These are phyloP conservation scores for Pilasporangium apinafurcum DNA, from an alignment of 352 stramenopile species.

Conservation along the genomic window DNA sequence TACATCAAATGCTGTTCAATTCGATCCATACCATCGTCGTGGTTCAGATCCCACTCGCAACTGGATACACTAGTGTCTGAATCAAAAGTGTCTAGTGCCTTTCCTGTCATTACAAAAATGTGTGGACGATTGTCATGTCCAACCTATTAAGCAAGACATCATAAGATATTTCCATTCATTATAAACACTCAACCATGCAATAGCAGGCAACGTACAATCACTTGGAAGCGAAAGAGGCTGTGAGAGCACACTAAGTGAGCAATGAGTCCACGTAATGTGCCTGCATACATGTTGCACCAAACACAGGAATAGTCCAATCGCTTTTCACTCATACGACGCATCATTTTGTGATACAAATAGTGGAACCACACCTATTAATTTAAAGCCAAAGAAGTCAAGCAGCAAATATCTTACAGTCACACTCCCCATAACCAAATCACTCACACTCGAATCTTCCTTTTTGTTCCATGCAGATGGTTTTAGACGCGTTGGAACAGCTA, in stretches of 20 bases:
- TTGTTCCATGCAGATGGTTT: not conserved
- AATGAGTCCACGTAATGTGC: constrained; percentile 63
- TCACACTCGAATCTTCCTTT: constrained; percentile 7
- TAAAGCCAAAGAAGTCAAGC: not conserved
- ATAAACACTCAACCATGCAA: not conserved
- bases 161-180: not conserved
- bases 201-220: constrained; percentile 27
- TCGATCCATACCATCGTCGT: constrained; percentile 36
- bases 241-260: constrained; percentile 74
- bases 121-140: constrained; percentile 76
- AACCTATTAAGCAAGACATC: constrained; percentile 19
- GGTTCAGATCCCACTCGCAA: constrained; percentile 49
- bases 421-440: not conserved
- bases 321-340: constrained; percentile 78
- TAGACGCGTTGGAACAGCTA: not conserved
- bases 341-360: constrained; percentile 77
- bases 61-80: constrained; percentile 15
- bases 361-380: constrained; percentile 71
- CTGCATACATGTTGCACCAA: constrained; percentile 81
- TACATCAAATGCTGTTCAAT: constrained; percentile 68
- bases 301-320: constrained; percentile 73
- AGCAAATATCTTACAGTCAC: not conserved
- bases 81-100: constrained; percentile 16
- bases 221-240: constrained; percentile 74
- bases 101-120: constrained; percentile 72